Evolutionary conservation across 2,329 filamentous ascomycete genomes (phyloP).

Genomic region (Amauroascus verrucosus): DNA sequence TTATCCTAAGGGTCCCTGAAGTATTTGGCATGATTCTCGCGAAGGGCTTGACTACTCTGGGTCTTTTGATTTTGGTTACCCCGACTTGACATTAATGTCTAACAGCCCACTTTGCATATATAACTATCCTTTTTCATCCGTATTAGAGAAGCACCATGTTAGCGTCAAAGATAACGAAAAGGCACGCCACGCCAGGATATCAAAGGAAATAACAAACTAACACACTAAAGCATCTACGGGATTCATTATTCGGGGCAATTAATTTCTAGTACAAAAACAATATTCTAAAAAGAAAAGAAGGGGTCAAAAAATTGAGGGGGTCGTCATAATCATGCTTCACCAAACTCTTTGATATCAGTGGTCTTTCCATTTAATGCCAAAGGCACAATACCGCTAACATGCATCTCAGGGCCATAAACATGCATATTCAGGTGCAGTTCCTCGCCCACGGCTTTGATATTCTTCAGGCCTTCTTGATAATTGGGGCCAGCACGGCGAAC

Average conservation of each 20-base stretch:
- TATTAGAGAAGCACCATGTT: not conserved
- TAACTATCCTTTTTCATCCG: not conserved
- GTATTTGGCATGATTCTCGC: too few species aligned
- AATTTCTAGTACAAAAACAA: conserved; percentile 8
- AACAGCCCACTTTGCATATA: not conserved
- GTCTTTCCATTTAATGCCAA: conserved; percentile 64
- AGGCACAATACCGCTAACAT: conserved; percentile 91
- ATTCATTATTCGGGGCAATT: conserved; percentile 8
- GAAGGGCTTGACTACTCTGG: too few species aligned
- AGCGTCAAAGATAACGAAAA: not conserved
- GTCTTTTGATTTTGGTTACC: not conserved
- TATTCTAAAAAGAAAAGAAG: conserved; percentile 3
- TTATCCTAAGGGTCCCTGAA: not conserved
- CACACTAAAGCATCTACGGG: conserved; percentile 1
- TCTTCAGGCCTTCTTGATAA: conserved; percentile 99
- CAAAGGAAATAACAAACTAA: not conserved
- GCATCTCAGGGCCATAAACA: conserved; percentile 69
- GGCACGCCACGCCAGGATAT: not conserved
- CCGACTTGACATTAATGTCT: not conserved
- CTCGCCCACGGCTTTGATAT: conserved; percentile 93
- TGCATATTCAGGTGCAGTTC: conserved; percentile 96
- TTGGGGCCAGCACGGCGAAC: conserved; percentile 84
- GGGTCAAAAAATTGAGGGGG: not conserved
- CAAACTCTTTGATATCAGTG: conserved; percentile 52
- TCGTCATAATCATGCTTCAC: conserved; percentile 24